Percentiles rank a stretch among this genome's conserved stretches.
phyloP scores from a whole-genome alignment of 768 basidiomycete species.

The Russula foetens region DNA sequence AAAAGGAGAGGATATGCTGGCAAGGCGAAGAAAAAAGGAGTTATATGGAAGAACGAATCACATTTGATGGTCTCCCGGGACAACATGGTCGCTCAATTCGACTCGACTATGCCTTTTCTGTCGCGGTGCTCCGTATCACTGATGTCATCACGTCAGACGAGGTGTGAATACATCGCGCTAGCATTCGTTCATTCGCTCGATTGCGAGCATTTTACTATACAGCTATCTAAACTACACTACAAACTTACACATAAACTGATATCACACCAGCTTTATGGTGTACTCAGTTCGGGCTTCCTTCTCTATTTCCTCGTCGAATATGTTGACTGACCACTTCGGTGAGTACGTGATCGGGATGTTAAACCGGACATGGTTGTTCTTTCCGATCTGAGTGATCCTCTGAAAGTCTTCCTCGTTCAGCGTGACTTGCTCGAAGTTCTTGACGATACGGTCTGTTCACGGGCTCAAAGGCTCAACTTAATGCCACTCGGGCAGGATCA shows the following conservation, averaged over 20 bases:
- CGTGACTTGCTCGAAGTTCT: slow-evolving; percentile 72
- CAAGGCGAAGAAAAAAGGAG: neutral
- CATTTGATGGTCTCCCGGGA: neutral
- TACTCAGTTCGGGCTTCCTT: slow-evolving; percentile 3
- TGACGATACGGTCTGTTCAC: slow-evolving; percentile 47
- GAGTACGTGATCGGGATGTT: slow-evolving; percentile 58
- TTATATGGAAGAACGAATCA: neutral
- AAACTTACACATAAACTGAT: neutral
- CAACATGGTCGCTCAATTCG: no score
- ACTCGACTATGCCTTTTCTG: no score
- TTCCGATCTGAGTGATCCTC: slow-evolving; percentile 43
- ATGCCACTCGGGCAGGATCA: neutral
- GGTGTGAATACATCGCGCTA: no score
- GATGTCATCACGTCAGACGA: no score
- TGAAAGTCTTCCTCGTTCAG: slow-evolving; percentile 62
- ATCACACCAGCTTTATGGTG: neutral
- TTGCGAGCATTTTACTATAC: no score
- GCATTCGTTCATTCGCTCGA: no score
- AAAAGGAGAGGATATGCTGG: neutral
- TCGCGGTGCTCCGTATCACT: no score
- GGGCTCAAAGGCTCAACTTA: neutral
- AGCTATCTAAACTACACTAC: neutral
- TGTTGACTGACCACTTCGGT: slow-evolving; percentile 61
- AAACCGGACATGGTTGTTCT: slow-evolving; percentile 41
- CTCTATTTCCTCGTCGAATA: slow-evolving; percentile 62